phyloP scores from a whole-genome alignment of 163 green algal genomes.

The Smithsoniella earleae region DNA sequence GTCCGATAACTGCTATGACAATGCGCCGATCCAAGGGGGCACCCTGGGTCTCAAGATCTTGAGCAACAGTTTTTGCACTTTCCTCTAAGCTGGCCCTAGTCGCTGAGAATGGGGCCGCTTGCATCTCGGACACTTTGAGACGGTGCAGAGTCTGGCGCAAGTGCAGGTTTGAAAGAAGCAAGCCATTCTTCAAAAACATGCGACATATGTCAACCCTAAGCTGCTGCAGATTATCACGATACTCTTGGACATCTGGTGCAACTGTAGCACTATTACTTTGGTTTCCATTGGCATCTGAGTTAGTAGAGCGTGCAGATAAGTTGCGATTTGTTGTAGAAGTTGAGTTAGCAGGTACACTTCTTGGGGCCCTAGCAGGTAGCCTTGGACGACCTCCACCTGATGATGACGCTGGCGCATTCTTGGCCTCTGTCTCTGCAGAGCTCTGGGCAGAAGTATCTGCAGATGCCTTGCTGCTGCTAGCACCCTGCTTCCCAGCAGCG shows the following conservation, averaged over 20 bases:
- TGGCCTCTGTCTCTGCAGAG: background rate
- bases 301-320: background rate
- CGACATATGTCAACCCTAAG: background rate
- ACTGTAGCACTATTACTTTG: background rate
- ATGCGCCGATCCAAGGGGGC: background rate
- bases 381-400: background rate
- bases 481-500: background rate
- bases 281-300: background rate
- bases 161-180: background rate
- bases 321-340: background rate
- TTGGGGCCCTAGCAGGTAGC: background rate
- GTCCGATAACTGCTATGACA: constrained; percentile 13
- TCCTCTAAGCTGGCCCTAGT: constrained; percentile 1
- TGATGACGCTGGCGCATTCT: background rate
- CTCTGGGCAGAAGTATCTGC: background rate
- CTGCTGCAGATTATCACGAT: constrained; percentile 13
- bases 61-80: background rate
- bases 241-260: background rate
- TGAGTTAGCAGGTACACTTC: background rate
- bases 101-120: constrained; percentile 1
- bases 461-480: background rate
- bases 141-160: constrained; percentile 14
- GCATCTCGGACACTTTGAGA: background rate
- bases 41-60: background rate
- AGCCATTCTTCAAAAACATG: constrained; percentile 9